These are phyloP conservation scores for Gentiana dahurica DNA, from an alignment of 257 asterid genomes.

Conservation along the genomic window DNA sequence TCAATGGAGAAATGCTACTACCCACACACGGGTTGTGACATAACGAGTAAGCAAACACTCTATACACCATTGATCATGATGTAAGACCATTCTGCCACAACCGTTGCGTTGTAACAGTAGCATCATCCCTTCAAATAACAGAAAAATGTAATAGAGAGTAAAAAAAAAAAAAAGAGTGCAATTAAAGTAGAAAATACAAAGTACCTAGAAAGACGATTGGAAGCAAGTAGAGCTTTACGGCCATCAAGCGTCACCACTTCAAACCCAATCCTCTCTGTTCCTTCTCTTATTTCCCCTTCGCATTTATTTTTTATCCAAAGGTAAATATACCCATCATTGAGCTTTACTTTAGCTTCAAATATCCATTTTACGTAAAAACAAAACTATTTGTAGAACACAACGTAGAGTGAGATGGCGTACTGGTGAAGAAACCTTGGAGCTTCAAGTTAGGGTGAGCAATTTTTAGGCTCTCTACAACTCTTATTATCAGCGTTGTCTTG, in stretches of 20 bases:
- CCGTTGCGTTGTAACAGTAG: too few species aligned
- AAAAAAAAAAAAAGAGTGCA: neutral
- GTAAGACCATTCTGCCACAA: too few species aligned
- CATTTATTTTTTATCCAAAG: neutral
- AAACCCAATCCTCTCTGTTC: conserved; percentile 62
- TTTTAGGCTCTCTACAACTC: conserved; percentile 56
- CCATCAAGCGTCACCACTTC: conserved; percentile 79
- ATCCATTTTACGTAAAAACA: too few species aligned
- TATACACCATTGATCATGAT: too few species aligned
- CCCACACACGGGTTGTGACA: too few species aligned
- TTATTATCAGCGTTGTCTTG: conserved; percentile 63
- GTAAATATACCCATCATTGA: neutral
- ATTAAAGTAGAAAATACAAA: neutral
- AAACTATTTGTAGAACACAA: neutral
- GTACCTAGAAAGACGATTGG: conserved; percentile 45
- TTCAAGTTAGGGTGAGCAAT: conserved; percentile 47
- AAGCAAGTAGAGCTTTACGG: conserved; percentile 58
- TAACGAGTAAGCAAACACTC: too few species aligned
- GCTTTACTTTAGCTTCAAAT: neutral
- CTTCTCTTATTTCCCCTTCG: conserved; percentile 76
- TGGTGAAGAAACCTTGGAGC: conserved; percentile 75
- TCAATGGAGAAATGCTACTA: too few species aligned
- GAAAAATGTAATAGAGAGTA: too few species aligned
- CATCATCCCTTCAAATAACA: too few species aligned
- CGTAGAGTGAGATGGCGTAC: conserved; percentile 23